A percentile compares a stretch with the other conserved stretches of the same genome.
Conservation (phyloP, 2,329 filamentous ascomycete species). For the Colletotrichum lindemuthianum region DNA sequence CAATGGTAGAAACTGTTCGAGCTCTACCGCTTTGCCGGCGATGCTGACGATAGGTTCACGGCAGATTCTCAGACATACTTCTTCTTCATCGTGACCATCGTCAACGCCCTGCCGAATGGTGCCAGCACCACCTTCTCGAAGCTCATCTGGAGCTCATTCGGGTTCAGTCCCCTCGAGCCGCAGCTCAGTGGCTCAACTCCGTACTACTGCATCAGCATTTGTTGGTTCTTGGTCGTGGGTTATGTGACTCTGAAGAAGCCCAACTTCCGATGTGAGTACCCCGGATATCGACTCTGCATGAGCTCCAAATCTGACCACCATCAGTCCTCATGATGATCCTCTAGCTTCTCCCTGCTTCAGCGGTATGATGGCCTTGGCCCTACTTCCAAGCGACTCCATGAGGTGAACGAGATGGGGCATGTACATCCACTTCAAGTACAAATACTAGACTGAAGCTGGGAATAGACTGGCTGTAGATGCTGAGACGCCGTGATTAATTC, state of each 20-base stretch:
- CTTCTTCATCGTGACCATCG: slow-evolving; percentile 47
- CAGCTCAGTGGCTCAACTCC: slow-evolving; percentile 45
- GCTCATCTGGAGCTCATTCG: slow-evolving; percentile 45
- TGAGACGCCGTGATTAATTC: no score
- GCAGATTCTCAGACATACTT: slow-evolving; percentile 46
- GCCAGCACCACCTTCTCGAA: slow-evolving; percentile 46
- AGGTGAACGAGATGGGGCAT: slow-evolving; percentile 46
- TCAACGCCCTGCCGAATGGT: slow-evolving; percentile 46
- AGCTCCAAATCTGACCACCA: neutral
- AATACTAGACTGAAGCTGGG: slow-evolving; percentile 2
- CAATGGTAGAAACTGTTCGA: slow-evolving; percentile 20
- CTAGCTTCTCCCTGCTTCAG: slow-evolving; percentile 43
- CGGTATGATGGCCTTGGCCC: slow-evolving; percentile 44
- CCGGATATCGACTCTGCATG: no score
- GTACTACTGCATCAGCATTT: slow-evolving; percentile 41
- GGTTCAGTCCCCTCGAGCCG: slow-evolving; percentile 45
- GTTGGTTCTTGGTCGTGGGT: slow-evolving; percentile 43
- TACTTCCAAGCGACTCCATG: slow-evolving; percentile 41
- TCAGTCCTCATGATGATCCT: slow-evolving; percentile 43
- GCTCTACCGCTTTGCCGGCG: slow-evolving; percentile 10
- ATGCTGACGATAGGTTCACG: neutral
- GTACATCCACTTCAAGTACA: slow-evolving; percentile 43
- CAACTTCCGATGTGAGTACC: slow-evolving; percentile 42
- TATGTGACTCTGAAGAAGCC: slow-evolving; percentile 41
- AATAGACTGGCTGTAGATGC: no score